Evolutionary conservation across 306 rosid species (phyloP), one percentile per base, ranked within the genome.

Genomic region (Quercus agrifolia): DNA sequence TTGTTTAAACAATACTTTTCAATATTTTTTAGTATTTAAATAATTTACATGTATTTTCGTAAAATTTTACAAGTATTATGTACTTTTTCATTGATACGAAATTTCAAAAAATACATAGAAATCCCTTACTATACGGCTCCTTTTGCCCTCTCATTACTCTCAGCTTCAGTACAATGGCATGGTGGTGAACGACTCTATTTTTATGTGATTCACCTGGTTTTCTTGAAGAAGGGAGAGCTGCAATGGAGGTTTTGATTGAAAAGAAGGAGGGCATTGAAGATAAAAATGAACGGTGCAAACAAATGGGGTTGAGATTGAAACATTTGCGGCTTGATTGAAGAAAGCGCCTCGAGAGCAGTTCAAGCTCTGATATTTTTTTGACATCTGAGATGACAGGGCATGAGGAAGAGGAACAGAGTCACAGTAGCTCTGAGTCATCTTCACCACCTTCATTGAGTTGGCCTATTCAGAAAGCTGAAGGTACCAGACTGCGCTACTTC

Each of bases 321-420:
- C 74, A n/a, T 83, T 81, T 75, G 81, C 64, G 67, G 78, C 81
- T 88, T 85, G 88, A 76, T 85, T 69, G 90, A 87, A 56, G 93
- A 88, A 27, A 88, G 77, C 92, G 89, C 68, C 88, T 91, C 56
- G 90, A 87, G 73, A 93, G 98, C 77, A 88, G 88, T 82, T 89
- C 91, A 3, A 90, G 96, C 84, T 91, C 91, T 58, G 93, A 89
- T 77, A 38, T 38, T 38, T 87, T 91, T 78, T 77, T 91, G 78
- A 84, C 91, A 21, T 91, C 98, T n/a, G 97, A 91, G 85, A 90
- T 92, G 63, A 83, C 86, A 30, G 94, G 86, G 71, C 87, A 85
- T 59, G 97, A 91, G 80, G 97, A 90, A 62, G 44, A 38, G 44
- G 11, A 38, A 6, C 96, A 85, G 56, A 93, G 97, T 84, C 92